Conservation (phyloP, 208 protist species). For the Trypanosoma melophagium region DNA sequence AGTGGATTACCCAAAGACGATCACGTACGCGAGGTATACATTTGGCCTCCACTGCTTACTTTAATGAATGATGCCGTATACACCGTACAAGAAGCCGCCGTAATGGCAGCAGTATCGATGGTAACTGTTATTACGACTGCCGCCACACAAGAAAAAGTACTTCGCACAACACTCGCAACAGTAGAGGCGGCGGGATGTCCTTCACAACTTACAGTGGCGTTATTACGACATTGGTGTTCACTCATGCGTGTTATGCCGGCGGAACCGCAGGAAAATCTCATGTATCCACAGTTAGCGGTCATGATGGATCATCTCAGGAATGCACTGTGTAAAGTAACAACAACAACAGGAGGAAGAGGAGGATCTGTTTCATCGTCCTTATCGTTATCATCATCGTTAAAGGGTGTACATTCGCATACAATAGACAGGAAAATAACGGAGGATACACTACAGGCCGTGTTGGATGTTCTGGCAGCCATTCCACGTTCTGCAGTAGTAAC, state of each 20-base stretch:
- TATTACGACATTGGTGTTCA: slow-evolving; percentile 51
- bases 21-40: slow-evolving; percentile 32
- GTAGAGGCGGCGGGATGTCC: slow-evolving; percentile 48
- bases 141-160: slow-evolving; percentile 45
- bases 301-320: slow-evolving; percentile 55
- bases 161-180: slow-evolving; percentile 37
- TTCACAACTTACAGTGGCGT: slow-evolving; percentile 40
- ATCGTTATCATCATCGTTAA: background rate
- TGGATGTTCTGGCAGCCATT: slow-evolving; percentile 43
- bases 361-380: slow-evolving; percentile 15
- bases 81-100: slow-evolving; percentile 52
- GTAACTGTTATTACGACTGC: slow-evolving; percentile 37
- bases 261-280: slow-evolving; percentile 59
- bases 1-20: slow-evolving; percentile 39
- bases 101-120: slow-evolving; percentile 47
- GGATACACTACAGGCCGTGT: slow-evolving; percentile 42
- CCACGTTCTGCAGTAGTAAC: slow-evolving; percentile 67
- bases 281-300: slow-evolving; percentile 57
- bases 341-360: slow-evolving; percentile 1
- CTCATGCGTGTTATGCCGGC: slow-evolving; percentile 58
- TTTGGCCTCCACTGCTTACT: slow-evolving; percentile 45
- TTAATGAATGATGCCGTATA: slow-evolving; percentile 53
- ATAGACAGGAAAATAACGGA: slow-evolving; percentile 33
- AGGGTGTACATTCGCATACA: background rate
- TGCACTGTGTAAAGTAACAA: background rate